A percentile compares a stretch with the other conserved stretches of the same genome.
phyloP scores from a whole-genome alignment of 176 grass and related monocot species.

The Eleusine coracana region DNA sequence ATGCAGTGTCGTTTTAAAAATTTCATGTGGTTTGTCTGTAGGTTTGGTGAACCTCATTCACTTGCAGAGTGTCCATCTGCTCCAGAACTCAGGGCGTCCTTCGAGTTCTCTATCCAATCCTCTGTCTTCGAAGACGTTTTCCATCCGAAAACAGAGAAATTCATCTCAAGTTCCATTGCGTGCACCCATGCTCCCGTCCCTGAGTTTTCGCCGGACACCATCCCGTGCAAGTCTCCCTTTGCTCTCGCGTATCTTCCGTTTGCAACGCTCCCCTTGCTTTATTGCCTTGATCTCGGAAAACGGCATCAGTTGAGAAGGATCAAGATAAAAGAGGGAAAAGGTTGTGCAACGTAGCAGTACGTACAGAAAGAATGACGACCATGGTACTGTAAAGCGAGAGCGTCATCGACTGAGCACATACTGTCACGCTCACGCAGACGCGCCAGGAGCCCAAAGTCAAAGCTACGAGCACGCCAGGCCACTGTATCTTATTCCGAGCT shows the following conservation, averaged over 20 bases:
- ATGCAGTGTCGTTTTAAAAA: too few species aligned
- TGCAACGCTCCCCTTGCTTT: background rate
- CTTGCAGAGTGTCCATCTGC: background rate
- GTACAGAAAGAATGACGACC: background rate
- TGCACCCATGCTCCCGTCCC: background rate
- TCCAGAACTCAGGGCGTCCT: background rate
- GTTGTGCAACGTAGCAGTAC: background rate
- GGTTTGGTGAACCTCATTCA: too few species aligned
- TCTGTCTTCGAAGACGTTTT: too few species aligned
- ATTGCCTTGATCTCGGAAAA: background rate
- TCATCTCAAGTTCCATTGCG: background rate
- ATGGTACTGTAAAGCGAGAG: background rate
- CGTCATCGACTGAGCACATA: background rate
- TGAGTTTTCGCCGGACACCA: background rate
- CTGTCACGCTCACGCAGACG: background rate
- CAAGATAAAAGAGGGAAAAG: too few species aligned
- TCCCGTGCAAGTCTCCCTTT: background rate
- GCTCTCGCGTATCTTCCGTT: background rate
- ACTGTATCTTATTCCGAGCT: too few species aligned
- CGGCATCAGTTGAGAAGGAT: background rate
- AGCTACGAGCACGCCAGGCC: background rate
- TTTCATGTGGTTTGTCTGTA: too few species aligned
- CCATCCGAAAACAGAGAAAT: background rate
- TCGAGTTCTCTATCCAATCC: too few species aligned
- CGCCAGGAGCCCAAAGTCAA: slow-evolving; percentile 6